Base-by-base conservation (phyloP, 495 filamentous ascomycete genomes). In the Daldinia concentrica region DNA sequence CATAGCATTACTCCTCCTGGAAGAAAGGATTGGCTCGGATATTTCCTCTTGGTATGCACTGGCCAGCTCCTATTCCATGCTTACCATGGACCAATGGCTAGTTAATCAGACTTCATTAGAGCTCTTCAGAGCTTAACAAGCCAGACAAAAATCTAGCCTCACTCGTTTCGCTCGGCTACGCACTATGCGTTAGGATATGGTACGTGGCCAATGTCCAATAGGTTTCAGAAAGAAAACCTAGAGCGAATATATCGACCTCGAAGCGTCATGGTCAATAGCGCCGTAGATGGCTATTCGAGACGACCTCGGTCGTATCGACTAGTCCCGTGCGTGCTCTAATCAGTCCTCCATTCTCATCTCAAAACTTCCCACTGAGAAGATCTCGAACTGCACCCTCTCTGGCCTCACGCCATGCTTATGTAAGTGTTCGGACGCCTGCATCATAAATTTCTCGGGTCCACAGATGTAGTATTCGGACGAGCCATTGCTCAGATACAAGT, bases 401-500 rank as follows among this genome's bases (percentile, higher is more conserved):
- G 74, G 74, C 6, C 62, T 62, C 0, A 90, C 87, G 0, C 87
- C 86, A 29, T 74, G 65, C 1, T 62, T 77, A 59, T 77, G 72
- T 43, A 91, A 76, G 54, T 78, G 77, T 2, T 68, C 68, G 48
- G 82, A 71, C 30, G 83, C 82, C 54, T 84, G 83, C 2, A 74
- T 71, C 89, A 90, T 90, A 78, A 90, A 90, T 26, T 75, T 72
- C 43, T 80, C 81, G 0, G 88, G 88, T 1, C 89, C 89, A 64
- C 90, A 93, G 45, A 92, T 76, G 71, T 86, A 93, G 69, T 92
- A 93, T 74, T 88, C 82, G 0, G 90, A 81, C 50, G 69, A 72
- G 2, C 74, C 27, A 69, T 89, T 76, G 26, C 79, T 79, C 4
- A 90, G 74, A 68, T 83, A 88, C 58, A 93, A 76, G 50, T 78